Evolutionary conservation across 2,329 filamentous ascomycete genomes (phyloP), one percentile per base, ranked within the genome.

Genomic region (Onygenales sp.): DNA sequence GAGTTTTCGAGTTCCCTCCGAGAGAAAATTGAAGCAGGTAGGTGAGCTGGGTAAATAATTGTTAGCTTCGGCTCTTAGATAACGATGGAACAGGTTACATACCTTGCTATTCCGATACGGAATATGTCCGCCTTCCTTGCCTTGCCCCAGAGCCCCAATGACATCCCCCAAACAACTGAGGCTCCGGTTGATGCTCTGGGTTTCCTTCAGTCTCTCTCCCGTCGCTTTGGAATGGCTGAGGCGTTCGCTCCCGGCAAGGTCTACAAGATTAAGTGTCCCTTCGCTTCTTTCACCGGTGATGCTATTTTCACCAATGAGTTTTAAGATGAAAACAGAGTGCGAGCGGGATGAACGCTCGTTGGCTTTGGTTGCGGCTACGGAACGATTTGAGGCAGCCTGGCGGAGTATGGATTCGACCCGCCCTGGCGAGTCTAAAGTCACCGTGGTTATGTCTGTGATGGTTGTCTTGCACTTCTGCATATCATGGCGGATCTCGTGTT

Each of bases 121-220:
- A 44, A 98, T 82, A 64, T 96, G 92, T 5, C 80, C 81, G 27
- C 80, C 82, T 59, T 85, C 83, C 53, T 86, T 88, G 34, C 88
- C 88, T 57, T 85, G 83, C 11, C 91, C 92, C n/a, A 98, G 79
- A 0, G 90, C 90, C 48, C 88, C 87, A 64, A 98, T 95, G 32
- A 98, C 93, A 69, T 97, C 92, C 5, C 93, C 90, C 2, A 98
- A 75, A 62, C 90, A 95, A 63, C 87, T 90, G 61, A 98, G 74
- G 62, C 87, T 93, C 74, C 89, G 92, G 76, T 98, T 98, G 79
- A 98, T 98, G 67, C 88, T 95, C 64, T 96, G 91, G 1, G 93
- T 96, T 73, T 98, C 93, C 70, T 86, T 88, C 74, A 94, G 83
- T 46, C 90, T 81, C 46, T 92, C 89, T 2, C 92, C 92, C 54